These are phyloP conservation scores for Wickerhamiella bombiphila DNA, from an alignment of 805 yeast species.

Conservation along the genomic window DNA sequence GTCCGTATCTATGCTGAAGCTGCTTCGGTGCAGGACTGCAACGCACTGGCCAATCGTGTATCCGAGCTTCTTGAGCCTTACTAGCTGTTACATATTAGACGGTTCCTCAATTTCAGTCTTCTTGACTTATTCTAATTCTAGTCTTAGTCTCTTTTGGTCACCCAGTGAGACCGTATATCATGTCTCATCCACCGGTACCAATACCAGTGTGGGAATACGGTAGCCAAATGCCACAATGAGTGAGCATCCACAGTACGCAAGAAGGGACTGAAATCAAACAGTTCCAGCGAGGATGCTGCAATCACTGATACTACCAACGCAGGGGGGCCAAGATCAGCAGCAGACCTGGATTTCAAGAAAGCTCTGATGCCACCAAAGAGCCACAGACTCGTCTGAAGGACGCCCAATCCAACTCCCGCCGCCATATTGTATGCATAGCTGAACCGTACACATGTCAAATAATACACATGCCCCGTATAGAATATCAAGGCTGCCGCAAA, in stretches of 20 bases:
- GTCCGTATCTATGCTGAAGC: constrained; percentile 95
- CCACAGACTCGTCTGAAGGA: constrained; percentile 55
- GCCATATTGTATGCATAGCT: constrained; percentile 89
- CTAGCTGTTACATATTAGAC: no score
- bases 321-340: constrained; percentile 39
- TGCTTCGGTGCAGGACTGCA: constrained; percentile 33
- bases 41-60: constrained; percentile 28
- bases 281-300: constrained; percentile 74
- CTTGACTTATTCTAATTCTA: neutral
- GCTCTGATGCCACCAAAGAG: constrained; percentile 21
- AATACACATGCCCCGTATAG: constrained; percentile 48
- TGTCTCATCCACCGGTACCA: constrained; percentile 44
- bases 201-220: constrained; percentile 63
- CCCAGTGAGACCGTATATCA: constrained; percentile 18
- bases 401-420: constrained; percentile 68
- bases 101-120: neutral
- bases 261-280: constrained; percentile 76
- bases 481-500: constrained; percentile 31
- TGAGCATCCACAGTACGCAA: constrained; percentile 72
- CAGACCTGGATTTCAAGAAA: constrained; percentile 7
- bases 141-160: neutral
- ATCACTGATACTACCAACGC: constrained; percentile 38
- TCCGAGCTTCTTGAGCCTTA: constrained; percentile 16
- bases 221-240: constrained; percentile 82
- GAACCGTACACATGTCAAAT: constrained; percentile 57